Evolutionary conservation across 2,329 filamentous ascomycete species (phyloP).

Genomic region (Huntiella decipiens): DNA sequence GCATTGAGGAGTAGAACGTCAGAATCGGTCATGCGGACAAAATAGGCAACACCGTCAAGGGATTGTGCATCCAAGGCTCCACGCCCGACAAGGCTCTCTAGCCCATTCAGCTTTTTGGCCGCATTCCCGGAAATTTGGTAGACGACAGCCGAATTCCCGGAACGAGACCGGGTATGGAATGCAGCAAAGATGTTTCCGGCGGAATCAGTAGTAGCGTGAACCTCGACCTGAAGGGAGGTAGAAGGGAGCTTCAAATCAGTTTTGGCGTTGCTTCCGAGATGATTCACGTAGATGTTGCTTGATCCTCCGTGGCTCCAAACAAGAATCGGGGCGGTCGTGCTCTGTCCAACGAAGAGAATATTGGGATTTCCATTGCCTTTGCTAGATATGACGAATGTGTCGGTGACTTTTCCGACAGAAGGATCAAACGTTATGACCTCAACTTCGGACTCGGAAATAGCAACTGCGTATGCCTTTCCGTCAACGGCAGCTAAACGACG

Average conservation of each 20-base stretch:
- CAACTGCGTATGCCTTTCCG: slow-evolving; percentile 3
- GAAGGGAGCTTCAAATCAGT: slow-evolving; percentile 33
- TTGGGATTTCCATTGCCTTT: slow-evolving; percentile 49
- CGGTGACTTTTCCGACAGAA: slow-evolving; percentile 49
- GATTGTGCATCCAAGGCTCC: slow-evolving; percentile 67
- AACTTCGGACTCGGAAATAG: background rate
- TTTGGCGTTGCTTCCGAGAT: slow-evolving; percentile 41
- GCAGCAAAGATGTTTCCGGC: slow-evolving; percentile 63
- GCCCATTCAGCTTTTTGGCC: slow-evolving; percentile 49
- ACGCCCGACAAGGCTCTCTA: slow-evolving; percentile 49
- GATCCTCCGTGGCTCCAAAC: slow-evolving; percentile 49
- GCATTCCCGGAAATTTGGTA: slow-evolving; percentile 23
- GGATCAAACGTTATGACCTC: slow-evolving; percentile 58
- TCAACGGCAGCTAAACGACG: background rate
- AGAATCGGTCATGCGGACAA: slow-evolving; percentile 59
- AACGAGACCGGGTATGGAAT: slow-evolving; percentile 47
- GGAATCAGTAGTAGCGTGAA: slow-evolving; percentile 53
- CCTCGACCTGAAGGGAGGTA: slow-evolving; percentile 32
- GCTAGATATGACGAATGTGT: slow-evolving; percentile 52
- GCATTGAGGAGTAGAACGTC: slow-evolving; percentile 62
- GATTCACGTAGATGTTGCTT: slow-evolving; percentile 46
- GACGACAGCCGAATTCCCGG: slow-evolving; percentile 64
- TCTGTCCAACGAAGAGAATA: slow-evolving; percentile 54
- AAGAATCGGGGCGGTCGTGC: slow-evolving; percentile 54
- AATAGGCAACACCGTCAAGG: slow-evolving; percentile 66